Evolutionary conservation across 208 protist genomes (phyloP).

Genomic region (Acanthamoeba healyi): DNA sequence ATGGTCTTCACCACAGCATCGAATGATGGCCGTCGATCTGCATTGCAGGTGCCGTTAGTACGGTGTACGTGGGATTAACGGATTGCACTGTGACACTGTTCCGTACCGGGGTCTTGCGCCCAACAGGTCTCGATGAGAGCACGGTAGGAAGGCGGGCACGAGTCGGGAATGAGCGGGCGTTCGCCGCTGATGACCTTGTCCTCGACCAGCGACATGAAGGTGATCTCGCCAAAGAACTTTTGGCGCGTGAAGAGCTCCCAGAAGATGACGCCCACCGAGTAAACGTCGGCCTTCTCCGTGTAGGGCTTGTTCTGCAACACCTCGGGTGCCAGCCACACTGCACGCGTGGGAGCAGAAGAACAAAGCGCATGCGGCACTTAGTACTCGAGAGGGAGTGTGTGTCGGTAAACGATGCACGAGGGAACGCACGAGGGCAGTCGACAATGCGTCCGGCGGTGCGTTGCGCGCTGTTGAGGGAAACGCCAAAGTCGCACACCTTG

Average conservation of each 20-base stretch:
- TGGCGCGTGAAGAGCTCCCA: conserved; percentile 50
- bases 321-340: conserved; percentile 71
- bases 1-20: conserved; percentile 37
- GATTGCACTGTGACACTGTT: too few relatives aligned
- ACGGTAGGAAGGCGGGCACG: background rate
- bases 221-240: conserved; percentile 37
- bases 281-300: conserved; percentile 67
- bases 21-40: conserved; percentile 13
- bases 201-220: conserved; percentile 24
- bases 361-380: too few relatives aligned
- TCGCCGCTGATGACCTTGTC: conserved; percentile 52
- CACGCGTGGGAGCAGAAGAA: background rate
- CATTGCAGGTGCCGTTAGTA: background rate
- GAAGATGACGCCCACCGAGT: conserved; percentile 51
- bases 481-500: conserved; percentile 72
- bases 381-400: too few relatives aligned
- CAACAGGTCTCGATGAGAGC: conserved; percentile 25
- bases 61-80: background rate
- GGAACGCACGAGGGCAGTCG: conserved; percentile 49
- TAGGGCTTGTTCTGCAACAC: conserved; percentile 45
- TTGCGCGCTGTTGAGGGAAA: conserved; percentile 10
- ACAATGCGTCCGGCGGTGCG: background rate
- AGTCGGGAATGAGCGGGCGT: conserved; percentile 21
- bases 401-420: too few relatives aligned
- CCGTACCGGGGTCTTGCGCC: conserved; percentile 26